A percentile compares a stretch with the other conserved stretches of the same genome.
These are phyloP conservation scores for Vitis cinerea DNA, from an alignment of 164 flowering plant genomes.

Conservation along the genomic window DNA sequence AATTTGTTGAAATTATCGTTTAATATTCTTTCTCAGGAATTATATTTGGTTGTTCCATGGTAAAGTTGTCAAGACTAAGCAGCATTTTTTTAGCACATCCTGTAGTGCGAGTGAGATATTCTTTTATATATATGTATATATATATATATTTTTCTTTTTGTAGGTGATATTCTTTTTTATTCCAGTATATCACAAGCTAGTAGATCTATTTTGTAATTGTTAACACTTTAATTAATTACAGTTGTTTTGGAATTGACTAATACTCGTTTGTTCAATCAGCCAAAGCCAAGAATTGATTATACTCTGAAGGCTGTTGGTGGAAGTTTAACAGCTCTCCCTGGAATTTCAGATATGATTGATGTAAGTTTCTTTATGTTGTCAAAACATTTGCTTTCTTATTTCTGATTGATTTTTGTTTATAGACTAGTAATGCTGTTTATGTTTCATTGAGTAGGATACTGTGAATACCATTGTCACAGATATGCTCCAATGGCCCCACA, in stretches of 20 bases:
- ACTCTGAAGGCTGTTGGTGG: slow-evolving; percentile 98
- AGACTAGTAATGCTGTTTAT: slow-evolving; percentile 1
- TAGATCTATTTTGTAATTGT: slow-evolving; percentile 3
- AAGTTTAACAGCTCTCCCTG: slow-evolving; percentile 95
- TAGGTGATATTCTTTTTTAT: not conserved
- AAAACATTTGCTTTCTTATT: not conserved
- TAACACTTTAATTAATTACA: not conserved
- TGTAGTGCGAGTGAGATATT: not conserved
- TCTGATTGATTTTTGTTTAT: not conserved
- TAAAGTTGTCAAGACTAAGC: too few relatives aligned
- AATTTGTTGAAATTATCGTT: too few relatives aligned
- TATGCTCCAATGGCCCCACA: slow-evolving; percentile 98
- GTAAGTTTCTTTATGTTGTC: slow-evolving; percentile 42
- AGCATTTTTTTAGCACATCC: too few relatives aligned
- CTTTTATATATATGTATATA: not conserved
- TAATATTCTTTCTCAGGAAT: too few relatives aligned
- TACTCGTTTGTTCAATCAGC: slow-evolving; percentile 43
- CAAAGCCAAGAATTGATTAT: slow-evolving; percentile 91
- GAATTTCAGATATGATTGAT: slow-evolving; percentile 96
- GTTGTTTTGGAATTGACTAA: slow-evolving; percentile 7
- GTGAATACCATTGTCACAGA: slow-evolving; percentile 87
- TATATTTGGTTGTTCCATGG: too few relatives aligned
- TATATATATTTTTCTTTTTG: too few relatives aligned
- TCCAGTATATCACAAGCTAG: not conserved
- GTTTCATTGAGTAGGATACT: slow-evolving; percentile 58